phyloP scores from a whole-genome alignment of 495 filamentous ascomycete genomes.

The Ascobolus immersus region DNA sequence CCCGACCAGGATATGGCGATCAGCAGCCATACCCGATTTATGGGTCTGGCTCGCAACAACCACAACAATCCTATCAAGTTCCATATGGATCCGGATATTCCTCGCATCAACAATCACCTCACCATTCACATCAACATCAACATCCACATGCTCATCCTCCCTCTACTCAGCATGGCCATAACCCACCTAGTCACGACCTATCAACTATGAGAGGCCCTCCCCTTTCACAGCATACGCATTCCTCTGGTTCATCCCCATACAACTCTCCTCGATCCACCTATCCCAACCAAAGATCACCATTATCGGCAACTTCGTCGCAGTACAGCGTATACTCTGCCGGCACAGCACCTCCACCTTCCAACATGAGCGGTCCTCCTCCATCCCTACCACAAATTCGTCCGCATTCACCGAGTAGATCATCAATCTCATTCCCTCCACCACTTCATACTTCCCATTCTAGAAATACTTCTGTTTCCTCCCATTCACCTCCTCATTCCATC shows the following conservation, averaged over 20 bases:
- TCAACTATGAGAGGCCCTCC: no score
- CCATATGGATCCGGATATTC: no score
- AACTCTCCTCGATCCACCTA: conserved; percentile 11
- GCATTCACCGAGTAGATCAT: not conserved
- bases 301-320: conserved; percentile 6
- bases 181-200: no score
- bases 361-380: conserved; percentile 1
- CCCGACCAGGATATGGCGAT: no score
- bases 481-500: not conserved
- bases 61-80: no score
- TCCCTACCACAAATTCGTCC: conserved; percentile 3
- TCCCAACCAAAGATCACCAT: conserved; percentile 9
- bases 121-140: conserved; percentile 4
- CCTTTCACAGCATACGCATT: no score
- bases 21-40: no score
- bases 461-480: conserved; percentile 2
- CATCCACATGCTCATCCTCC: conserved; percentile 10
- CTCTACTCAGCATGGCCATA: conserved; percentile 8
- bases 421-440: conserved; percentile 1
- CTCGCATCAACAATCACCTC: conserved; percentile 8
- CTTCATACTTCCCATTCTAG: conserved; percentile 4
- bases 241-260: no score
- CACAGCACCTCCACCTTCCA: conserved; percentile 10
- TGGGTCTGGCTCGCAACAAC: no score
- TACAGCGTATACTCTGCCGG: conserved; percentile 7